Conservation (phyloP, 495 filamentous ascomycete genomes). For the Daldinia childiae region DNA sequence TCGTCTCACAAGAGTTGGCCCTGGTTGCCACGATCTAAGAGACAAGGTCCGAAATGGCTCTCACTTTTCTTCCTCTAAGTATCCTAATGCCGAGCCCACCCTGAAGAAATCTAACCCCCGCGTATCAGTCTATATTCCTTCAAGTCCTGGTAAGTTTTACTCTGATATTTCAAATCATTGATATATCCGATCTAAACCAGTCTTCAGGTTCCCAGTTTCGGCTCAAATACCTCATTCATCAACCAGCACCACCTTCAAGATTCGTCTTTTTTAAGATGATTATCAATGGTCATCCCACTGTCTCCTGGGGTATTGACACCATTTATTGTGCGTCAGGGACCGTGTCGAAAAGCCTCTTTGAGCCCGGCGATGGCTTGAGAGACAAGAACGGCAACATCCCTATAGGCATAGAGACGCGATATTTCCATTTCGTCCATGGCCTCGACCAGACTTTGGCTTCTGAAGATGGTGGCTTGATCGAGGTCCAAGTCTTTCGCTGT, state of each 20-base stretch:
- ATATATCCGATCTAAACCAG: constrained; percentile 12
- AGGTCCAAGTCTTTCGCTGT: constrained; percentile 60
- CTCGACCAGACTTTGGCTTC: constrained; percentile 49
- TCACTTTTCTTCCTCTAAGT: constrained; percentile 1
- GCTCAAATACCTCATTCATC: constrained; percentile 53
- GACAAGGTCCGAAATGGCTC: constrained; percentile 3
- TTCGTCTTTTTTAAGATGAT: constrained; percentile 61
- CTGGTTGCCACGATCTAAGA: constrained; percentile 14
- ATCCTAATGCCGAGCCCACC: constrained; percentile 28
- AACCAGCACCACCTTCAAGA: constrained; percentile 44
- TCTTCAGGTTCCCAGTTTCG: constrained; percentile 56
- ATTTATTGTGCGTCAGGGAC: constrained; percentile 42
- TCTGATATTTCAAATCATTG: background rate
- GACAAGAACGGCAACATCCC: constrained; percentile 30
- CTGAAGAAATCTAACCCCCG: constrained; percentile 51
- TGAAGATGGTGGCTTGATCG: constrained; percentile 62
- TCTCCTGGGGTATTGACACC: constrained; percentile 59
- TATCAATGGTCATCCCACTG: constrained; percentile 58
- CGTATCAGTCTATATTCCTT: constrained; percentile 61
- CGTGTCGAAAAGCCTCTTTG: constrained; percentile 56
- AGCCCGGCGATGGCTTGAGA: constrained; percentile 47
- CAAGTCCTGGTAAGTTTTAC: constrained; percentile 52
- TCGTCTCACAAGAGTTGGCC: constrained; percentile 37
- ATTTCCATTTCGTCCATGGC: constrained; percentile 54
- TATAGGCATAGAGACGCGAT: constrained; percentile 53